Evolutionary conservation across 2,329 filamentous ascomycete species (phyloP).

Genomic region (Sporothrix pallida): DNA sequence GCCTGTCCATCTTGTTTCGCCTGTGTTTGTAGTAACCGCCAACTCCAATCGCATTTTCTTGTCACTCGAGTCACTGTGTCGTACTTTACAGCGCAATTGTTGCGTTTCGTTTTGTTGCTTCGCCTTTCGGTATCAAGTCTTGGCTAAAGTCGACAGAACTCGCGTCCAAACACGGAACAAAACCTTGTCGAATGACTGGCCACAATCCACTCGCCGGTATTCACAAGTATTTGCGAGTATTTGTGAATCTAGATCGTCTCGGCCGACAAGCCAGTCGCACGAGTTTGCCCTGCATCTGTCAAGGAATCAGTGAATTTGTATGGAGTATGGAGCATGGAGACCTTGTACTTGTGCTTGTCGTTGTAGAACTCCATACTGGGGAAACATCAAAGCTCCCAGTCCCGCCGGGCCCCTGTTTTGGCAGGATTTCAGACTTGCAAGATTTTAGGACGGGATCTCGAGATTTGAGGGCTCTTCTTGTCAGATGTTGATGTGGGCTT

Average conservation of each 20-base stretch:
- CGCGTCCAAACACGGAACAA: neutral
- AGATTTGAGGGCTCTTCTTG: too few species aligned
- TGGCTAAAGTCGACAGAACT: constrained; percentile 1
- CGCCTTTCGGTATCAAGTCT: constrained; percentile 5
- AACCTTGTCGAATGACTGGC: neutral
- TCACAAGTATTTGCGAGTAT: neutral
- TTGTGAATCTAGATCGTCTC: too few species aligned
- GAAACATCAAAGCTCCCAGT: constrained; percentile 11
- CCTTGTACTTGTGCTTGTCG: neutral
- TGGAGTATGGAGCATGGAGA: neutral
- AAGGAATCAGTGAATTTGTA: neutral
- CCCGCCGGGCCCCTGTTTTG: neutral
- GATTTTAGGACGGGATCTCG: too few species aligned
- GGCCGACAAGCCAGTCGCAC: neutral
- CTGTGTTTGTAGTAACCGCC: neutral
- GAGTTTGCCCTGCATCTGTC: constrained; percentile 9
- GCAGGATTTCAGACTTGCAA: neutral
- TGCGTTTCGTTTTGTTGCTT: neutral
- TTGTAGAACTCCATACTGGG: neutral
- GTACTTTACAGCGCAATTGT: too few species aligned
- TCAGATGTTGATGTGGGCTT: too few species aligned
- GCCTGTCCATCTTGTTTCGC: constrained; percentile 19
- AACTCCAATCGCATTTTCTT: neutral
- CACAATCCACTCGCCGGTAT: too few species aligned
- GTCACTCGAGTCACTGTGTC: too few species aligned